These are phyloP conservation scores for Saprolegnia diclina DNA, from an alignment of 352 stramenopile species.

Conservation along the genomic window DNA sequence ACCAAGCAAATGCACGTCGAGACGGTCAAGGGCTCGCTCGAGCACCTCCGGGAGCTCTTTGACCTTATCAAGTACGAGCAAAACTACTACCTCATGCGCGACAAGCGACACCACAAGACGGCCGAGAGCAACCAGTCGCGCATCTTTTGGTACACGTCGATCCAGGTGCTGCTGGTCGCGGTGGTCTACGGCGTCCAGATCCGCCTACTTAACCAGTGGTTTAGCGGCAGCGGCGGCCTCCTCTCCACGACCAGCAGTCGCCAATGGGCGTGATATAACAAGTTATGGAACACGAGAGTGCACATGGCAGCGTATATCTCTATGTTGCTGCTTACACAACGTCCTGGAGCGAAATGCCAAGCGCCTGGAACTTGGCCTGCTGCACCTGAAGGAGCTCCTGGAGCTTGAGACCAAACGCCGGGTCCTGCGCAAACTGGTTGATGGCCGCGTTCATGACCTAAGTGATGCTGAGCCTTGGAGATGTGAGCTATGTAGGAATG, in stretches of 20 bases:
- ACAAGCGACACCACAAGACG: slow-evolving; percentile 64
- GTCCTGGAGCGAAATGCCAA: slow-evolving; percentile 10
- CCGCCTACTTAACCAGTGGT: slow-evolving; percentile 81
- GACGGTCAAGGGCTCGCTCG: slow-evolving; percentile 54
- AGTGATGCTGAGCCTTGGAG: neutral
- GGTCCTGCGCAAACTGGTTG: slow-evolving; percentile 18
- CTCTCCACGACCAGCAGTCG: slow-evolving; percentile 43
- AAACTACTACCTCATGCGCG: slow-evolving; percentile 63
- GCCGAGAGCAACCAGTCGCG: slow-evolving; percentile 71
- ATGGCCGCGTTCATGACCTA: slow-evolving; percentile 24
- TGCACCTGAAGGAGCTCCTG: slow-evolving; percentile 20
- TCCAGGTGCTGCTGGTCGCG: slow-evolving; percentile 58
- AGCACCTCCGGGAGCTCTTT: slow-evolving; percentile 53
- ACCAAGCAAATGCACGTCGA: slow-evolving; percentile 66
- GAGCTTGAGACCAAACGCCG: slow-evolving; percentile 11
- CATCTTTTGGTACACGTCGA: slow-evolving; percentile 71
- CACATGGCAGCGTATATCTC: neutral
- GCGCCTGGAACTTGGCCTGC: slow-evolving; percentile 22
- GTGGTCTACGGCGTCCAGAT: slow-evolving; percentile 69
- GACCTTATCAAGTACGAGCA: slow-evolving; percentile 73
- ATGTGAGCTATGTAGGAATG: neutral
- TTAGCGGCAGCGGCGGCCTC: slow-evolving; percentile 58
- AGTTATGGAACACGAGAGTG: neutral
- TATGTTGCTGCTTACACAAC: neutral
- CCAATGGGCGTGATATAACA: slow-evolving; percentile 49